These are phyloP conservation scores for Eudorina sp. DNA, from an alignment of 139 green algal genomes.

Conservation along the genomic window DNA sequence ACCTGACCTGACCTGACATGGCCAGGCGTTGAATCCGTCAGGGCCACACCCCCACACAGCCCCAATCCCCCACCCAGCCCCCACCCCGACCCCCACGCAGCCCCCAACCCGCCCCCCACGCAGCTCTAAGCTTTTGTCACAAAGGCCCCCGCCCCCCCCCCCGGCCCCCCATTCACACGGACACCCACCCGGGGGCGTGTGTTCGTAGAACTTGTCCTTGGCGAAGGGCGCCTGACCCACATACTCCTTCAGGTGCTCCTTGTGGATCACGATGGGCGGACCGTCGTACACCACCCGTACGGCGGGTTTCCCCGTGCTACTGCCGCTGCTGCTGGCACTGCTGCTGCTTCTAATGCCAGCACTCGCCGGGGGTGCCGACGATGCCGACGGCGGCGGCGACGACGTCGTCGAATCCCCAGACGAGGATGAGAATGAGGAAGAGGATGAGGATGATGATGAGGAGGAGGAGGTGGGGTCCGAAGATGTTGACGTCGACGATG, in stretches of 20 bases:
- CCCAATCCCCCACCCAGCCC: not conserved
- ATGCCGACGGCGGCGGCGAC: not conserved
- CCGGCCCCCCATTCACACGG: not conserved
- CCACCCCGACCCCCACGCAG: not conserved
- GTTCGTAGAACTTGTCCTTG: conserved; percentile 80
- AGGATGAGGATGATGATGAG: not conserved
- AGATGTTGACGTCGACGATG: not conserved
- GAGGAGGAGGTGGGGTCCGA: not conserved
- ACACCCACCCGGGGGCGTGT: conserved; percentile 38
- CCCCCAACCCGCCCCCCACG: not conserved
- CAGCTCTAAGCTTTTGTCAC: no score
- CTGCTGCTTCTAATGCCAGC: not conserved
- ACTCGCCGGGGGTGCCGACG: no score
- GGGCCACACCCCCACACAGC: not conserved
- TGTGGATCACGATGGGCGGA: conserved; percentile 76
- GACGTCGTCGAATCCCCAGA: no score
- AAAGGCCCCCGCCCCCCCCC: not conserved
- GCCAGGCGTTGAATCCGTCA: no score
- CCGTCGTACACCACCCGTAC: conserved; percentile 62
- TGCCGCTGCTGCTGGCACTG: no score
- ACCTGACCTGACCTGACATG: not conserved
- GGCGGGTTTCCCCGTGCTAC: not conserved
- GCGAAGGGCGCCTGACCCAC: conserved; percentile 93
- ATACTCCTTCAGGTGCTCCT: conserved; percentile 84
- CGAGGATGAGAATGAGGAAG: not conserved